Conservation (phyloP, 257 asterid genomes). For the Coffea canephora region DNA sequence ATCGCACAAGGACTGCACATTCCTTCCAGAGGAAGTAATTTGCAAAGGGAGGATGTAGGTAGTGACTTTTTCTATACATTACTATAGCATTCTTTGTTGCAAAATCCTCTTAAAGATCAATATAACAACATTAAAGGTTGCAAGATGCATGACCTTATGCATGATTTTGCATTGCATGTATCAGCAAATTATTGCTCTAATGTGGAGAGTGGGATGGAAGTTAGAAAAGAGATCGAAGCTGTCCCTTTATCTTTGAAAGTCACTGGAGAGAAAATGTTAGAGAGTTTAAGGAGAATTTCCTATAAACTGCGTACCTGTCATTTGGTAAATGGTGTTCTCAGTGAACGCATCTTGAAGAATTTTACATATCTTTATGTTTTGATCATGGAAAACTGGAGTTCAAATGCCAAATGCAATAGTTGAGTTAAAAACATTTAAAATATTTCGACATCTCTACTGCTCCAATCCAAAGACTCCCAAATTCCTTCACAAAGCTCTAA, state of each 20-base stretch:
- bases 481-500: slow-evolving; percentile 15
- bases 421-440: slow-evolving; percentile 13
- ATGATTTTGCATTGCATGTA: slow-evolving; percentile 26
- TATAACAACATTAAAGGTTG: background rate
- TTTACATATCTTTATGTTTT: slow-evolving; percentile 1
- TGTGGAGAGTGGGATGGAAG: background rate
- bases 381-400: background rate
- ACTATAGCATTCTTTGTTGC: too few relatives aligned
- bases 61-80: too few relatives aligned
- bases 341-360: background rate
- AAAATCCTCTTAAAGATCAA: too few relatives aligned
- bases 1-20: too few relatives aligned
- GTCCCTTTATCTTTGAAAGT: background rate
- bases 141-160: slow-evolving; percentile 37
- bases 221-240: background rate
- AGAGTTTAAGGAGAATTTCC: background rate
- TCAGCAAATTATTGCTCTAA: slow-evolving; percentile 3
- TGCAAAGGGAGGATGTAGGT: too few relatives aligned
- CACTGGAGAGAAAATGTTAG: background rate
- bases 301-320: slow-evolving; percentile 6
- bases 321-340: background rate
- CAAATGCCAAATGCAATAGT: too few relatives aligned
- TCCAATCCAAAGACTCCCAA: slow-evolving; percentile 6
- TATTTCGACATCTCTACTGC: slow-evolving; percentile 14
- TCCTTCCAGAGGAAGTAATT: too few relatives aligned